Percentiles rank a stretch among this genome's conserved stretches.
Conservation (phyloP, 495 filamentous ascomycete species). For the Baudoinia panamericana region DNA sequence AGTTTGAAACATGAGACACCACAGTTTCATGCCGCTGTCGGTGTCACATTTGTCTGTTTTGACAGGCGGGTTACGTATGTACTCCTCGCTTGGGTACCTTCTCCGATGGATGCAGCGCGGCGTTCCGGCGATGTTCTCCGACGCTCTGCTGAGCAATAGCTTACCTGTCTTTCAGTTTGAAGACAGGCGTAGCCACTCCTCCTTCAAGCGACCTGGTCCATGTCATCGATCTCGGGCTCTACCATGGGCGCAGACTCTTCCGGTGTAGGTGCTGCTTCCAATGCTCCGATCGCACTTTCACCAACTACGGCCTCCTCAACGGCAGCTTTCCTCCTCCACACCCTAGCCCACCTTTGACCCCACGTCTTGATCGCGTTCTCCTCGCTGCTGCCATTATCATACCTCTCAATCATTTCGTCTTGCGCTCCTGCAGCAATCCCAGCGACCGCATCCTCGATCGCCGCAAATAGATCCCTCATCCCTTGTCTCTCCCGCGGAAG, state of each 20-base stretch:
- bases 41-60: no score
- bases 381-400: slow-evolving; percentile 35
- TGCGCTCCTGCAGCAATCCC: slow-evolving; percentile 60
- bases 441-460: slow-evolving; percentile 66
- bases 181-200: no score
- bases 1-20: no score
- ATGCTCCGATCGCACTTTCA: slow-evolving; percentile 24
- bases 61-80: no score
- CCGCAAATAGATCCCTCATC: slow-evolving; percentile 65
- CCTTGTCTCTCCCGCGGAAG: slow-evolving; percentile 49
- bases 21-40: no score
- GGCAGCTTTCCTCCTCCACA: slow-evolving; percentile 65
- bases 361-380: slow-evolving; percentile 61
- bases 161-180: no score
- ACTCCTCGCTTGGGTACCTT: no score
- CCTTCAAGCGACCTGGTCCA: slow-evolving; percentile 16
- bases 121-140: no score
- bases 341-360: slow-evolving; percentile 75
- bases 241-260: not conserved
- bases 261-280: slow-evolving; percentile 13
- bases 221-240: slow-evolving; percentile 7
- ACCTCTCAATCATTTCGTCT: slow-evolving; percentile 50
- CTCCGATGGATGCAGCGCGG: no score
- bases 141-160: no score
- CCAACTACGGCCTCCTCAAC: slow-evolving; percentile 60